Conservation (phyloP, 2,329 filamentous ascomycete genomes). For the Neonectria sp. region DNA sequence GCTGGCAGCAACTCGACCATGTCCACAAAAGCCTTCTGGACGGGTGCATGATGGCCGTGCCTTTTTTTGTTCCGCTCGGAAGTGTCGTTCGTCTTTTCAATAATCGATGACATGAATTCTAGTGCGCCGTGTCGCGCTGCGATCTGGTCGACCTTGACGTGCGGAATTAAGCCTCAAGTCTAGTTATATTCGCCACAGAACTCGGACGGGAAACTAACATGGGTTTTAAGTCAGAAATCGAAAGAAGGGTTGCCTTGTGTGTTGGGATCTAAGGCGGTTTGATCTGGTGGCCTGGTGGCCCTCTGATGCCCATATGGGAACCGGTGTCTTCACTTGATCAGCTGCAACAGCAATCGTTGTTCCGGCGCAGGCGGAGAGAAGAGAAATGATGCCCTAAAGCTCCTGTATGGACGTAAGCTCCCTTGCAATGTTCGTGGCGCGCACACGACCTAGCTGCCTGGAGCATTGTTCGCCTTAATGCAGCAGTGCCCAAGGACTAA, state of each 20-base stretch:
- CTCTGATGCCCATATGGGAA: not conserved
- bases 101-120: slow-evolving; percentile 39
- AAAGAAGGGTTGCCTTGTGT: slow-evolving; percentile 14
- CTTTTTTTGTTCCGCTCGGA: slow-evolving; percentile 22
- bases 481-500: slow-evolving; percentile 34
- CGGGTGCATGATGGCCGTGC: slow-evolving; percentile 30
- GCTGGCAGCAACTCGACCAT: slow-evolving; percentile 42
- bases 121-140: slow-evolving; percentile 24
- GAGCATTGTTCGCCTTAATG: slow-evolving; percentile 17
- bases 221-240: slow-evolving; percentile 17
- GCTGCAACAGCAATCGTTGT: not conserved
- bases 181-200: not conserved
- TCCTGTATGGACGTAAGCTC: slow-evolving; percentile 8
- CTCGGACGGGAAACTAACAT: slow-evolving; percentile 13
- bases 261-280: slow-evolving; percentile 5
- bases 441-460: slow-evolving; percentile 10
- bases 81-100: slow-evolving; percentile 19
- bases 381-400: not conserved
- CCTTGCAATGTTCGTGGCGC: slow-evolving; percentile 1
- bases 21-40: slow-evolving; percentile 30
- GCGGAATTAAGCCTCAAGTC: slow-evolving; percentile 22
- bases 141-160: slow-evolving; percentile 9
- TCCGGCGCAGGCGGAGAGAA: slow-evolving; percentile 1
- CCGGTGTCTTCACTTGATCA: slow-evolving; percentile 14
- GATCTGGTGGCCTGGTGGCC: slow-evolving; percentile 3